Evolutionary conservation across 179 eudicot genomes (phyloP).

Genomic region (Pouteria campechiana): DNA sequence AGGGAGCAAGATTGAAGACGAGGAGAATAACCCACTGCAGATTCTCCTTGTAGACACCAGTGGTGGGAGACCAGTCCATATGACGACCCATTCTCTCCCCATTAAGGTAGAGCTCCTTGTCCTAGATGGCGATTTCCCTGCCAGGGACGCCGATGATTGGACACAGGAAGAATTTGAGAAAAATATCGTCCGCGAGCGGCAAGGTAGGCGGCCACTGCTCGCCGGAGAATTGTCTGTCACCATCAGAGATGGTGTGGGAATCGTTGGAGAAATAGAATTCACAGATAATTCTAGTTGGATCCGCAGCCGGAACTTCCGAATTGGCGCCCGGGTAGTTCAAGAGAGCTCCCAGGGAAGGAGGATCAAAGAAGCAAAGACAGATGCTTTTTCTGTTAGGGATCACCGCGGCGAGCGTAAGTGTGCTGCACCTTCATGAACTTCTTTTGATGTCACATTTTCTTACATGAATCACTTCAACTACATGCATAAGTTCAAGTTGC

Average conservation of each 20-base stretch:
- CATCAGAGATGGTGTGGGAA: constrained; percentile 28
- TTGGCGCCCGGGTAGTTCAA: constrained; percentile 51
- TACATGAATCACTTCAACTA: background rate
- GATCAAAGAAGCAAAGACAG: constrained; percentile 47
- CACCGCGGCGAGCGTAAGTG: constrained; percentile 82
- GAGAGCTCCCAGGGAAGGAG: constrained; percentile 5
- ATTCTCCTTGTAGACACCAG: constrained; percentile 27
- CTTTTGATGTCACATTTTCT: background rate
- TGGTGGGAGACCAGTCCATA: constrained; percentile 11
- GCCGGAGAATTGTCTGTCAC: constrained; percentile 38
- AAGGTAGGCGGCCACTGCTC: constrained; percentile 54
- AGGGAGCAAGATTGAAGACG: constrained; percentile 40
- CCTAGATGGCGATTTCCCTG: constrained; percentile 47
- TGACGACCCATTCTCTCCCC: constrained; percentile 14
- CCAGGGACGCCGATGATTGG: constrained; percentile 21
- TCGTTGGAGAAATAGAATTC: constrained; percentile 47
- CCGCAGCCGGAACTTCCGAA: constrained; percentile 46
- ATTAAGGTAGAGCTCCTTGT: constrained; percentile 55
- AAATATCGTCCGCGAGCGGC: constrained; percentile 36
- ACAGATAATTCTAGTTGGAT: constrained; percentile 86
- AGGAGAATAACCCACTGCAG: constrained; percentile 26
- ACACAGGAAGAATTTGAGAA: constrained; percentile 26
- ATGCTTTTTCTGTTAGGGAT: constrained; percentile 59
- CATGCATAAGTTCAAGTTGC: background rate
- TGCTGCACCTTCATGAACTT: background rate